A percentile compares a stretch with the other conserved stretches of the same genome.
phyloP scores from a whole-genome alignment of 257 asterid genomes.

The Capsicum chinense region DNA sequence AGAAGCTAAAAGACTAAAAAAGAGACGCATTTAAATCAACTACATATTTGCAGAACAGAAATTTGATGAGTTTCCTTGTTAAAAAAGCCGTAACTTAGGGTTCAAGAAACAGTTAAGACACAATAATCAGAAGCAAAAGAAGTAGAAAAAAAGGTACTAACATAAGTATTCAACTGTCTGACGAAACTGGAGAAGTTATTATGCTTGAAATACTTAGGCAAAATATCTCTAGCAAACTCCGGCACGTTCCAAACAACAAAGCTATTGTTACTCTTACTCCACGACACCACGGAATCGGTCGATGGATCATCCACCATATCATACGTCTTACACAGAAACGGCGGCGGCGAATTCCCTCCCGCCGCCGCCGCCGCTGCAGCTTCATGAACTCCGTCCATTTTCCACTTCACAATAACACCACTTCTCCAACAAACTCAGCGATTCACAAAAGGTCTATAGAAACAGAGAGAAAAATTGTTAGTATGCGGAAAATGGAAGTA shows the following conservation, averaged over 20 bases:
- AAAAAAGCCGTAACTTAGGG: neutral
- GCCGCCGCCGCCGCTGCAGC: slow-evolving; percentile 10
- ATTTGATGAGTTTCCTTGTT: neutral
- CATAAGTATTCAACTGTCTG: slow-evolving; percentile 83
- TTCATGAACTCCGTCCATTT: slow-evolving; percentile 32
- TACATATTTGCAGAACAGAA: neutral
- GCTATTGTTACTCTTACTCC: slow-evolving; percentile 67
- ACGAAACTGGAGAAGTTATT: slow-evolving; percentile 85
- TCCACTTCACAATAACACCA: slow-evolving; percentile 35
- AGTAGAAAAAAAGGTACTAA: slow-evolving; percentile 37
- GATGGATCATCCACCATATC: slow-evolving; percentile 82
- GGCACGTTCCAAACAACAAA: slow-evolving; percentile 75
- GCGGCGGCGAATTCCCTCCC: slow-evolving; percentile 47
- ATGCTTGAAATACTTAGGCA: slow-evolving; percentile 82
- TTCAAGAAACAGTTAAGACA: neutral
- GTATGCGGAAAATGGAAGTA: slow-evolving; percentile 18
- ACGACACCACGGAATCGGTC: slow-evolving; percentile 72
- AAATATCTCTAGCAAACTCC: slow-evolving; percentile 57
- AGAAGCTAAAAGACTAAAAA: neutral
- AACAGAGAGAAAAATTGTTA: neutral
- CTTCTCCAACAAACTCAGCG: slow-evolving; percentile 38
- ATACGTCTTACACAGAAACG: slow-evolving; percentile 77
- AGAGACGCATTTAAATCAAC: neutral
- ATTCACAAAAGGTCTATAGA: neutral
- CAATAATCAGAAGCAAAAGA: neutral